Evolutionary conservation across 2,329 filamentous ascomycete genomes (phyloP), one percentile per base, ranked within the genome.

Genomic region (Bipolaris zeicola): DNA sequence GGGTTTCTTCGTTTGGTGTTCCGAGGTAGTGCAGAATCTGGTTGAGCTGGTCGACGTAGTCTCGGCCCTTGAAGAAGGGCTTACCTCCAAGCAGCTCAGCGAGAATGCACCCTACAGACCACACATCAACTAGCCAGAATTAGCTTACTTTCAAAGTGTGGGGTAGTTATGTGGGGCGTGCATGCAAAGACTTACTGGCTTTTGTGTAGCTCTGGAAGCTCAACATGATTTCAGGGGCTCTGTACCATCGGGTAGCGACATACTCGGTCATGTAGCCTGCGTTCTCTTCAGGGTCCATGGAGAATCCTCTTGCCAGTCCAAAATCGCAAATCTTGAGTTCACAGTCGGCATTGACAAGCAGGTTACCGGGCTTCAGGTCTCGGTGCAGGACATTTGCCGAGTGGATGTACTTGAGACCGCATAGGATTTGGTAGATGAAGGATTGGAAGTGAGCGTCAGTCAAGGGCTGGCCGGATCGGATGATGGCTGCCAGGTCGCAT

Each of bases 161-260:
- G 41, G 24, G 34, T 50, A 45, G 49, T 34, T 51, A 56, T 57
- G 56, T 45, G 47, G 16, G 47, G 39, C 26, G 52, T 5, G 11
- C 18, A 13, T n/a, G 44, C 33, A 13, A 43, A 16, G 20, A 60
- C 57, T 50, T 47, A 60, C 95, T 99, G 68, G 95, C 95, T 92
- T 99, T 99, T 71, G 95, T 99, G 79, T 99, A 99, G 82, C 92
- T 97, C 80, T 98, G 94, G 86, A 99, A 99, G 82, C 92, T 97
- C 78, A 99, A 82, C 95, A 99, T 99, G 69, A 99, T 99, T 79
- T 99, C 95, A 5, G 95, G 95, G 3, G 95, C 95, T 79, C 95
- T 89, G 78, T 99, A 99, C 95, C 95, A 99, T 81, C 95, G 86
- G 50, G 95, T 99, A 48, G 95, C 95, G 53, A 99, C 95, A 73